Percentiles rank a stretch among this genome's conserved stretches.
Evolutionary conservation across 2,329 filamentous ascomycete genomes (phyloP).

Genomic region (Myriosclerotinia curreyana): DNA sequence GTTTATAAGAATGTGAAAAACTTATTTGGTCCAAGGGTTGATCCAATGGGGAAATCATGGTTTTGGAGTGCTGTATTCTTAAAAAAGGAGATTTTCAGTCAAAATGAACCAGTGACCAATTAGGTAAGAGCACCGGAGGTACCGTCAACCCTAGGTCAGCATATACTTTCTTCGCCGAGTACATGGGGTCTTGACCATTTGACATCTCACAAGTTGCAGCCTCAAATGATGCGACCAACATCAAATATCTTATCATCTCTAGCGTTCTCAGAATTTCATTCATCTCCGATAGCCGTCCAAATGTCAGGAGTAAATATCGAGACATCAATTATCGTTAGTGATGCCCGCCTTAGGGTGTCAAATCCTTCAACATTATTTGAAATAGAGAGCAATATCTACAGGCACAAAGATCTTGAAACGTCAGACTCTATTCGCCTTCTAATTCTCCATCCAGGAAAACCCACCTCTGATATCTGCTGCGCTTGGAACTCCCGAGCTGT

Average conservation of each 20-base stretch:
- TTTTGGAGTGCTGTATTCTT: constrained; percentile 29
- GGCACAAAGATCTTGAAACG: background rate
- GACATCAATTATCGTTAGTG: background rate
- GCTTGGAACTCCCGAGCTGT: too few relatives aligned
- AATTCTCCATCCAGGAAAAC: background rate
- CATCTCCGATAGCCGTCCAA: background rate
- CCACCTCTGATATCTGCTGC: background rate
- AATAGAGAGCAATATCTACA: background rate
- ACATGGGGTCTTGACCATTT: background rate
- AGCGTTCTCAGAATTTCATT: background rate
- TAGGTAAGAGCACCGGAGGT: background rate
- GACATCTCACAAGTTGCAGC: background rate
- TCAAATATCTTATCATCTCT: background rate
- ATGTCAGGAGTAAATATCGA: background rate
- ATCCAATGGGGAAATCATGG: constrained; percentile 28
- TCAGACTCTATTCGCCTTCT: background rate
- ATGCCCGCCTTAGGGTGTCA: background rate
- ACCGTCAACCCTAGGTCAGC: background rate
- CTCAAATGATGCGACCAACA: background rate
- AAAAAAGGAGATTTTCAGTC: constrained; percentile 27
- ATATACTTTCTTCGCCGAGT: background rate
- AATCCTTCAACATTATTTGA: background rate
- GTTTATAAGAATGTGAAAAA: constrained; percentile 25
- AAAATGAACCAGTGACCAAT: background rate
- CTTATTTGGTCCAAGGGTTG: constrained; percentile 22